phyloP scores from a whole-genome alignment of 768 basidiomycete genomes.

The Suillus brevipes region DNA sequence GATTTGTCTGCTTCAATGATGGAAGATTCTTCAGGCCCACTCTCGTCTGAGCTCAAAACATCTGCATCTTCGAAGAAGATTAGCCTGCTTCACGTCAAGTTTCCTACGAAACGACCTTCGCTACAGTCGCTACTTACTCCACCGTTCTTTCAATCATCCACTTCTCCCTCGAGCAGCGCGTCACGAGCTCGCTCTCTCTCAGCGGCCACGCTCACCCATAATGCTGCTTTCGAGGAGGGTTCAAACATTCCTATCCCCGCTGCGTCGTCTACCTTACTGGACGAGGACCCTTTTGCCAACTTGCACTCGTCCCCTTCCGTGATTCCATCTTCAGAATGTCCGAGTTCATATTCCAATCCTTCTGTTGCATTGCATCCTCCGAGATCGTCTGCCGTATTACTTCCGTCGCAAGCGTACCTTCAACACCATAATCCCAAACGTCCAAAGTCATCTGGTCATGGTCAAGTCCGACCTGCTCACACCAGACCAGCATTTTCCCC shows the following conservation, averaged over 20 bases:
- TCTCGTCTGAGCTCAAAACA: background rate
- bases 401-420: constrained; percentile 13
- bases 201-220: constrained; percentile 5
- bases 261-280: constrained; percentile 41
- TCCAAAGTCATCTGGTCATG: constrained; percentile 36
- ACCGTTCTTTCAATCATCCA: constrained; percentile 49
- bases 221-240: background rate
- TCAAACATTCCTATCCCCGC: constrained; percentile 9
- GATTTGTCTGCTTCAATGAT: constrained; percentile 8
- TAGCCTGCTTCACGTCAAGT: constrained; percentile 25
- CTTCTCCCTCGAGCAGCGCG: constrained; percentile 23
- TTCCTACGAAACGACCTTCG: constrained; percentile 54
- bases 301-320: constrained; percentile 35
- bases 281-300: constrained; percentile 77
- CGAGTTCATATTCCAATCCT: constrained; percentile 8
- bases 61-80: constrained; percentile 11
- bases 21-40: constrained; percentile 5
- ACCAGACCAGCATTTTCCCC: constrained; percentile 42
- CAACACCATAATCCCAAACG: constrained; percentile 19
- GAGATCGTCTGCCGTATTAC: constrained; percentile 15
- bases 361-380: constrained; percentile 12
- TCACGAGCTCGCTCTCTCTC: constrained; percentile 19
- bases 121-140: constrained; percentile 43
- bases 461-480: constrained; percentile 39
- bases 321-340: constrained; percentile 2